A percentile compares a stretch with the other conserved stretches of the same genome.
Conservation (phyloP, 163 green algal species). For the Chloromonas sp. region DNA sequence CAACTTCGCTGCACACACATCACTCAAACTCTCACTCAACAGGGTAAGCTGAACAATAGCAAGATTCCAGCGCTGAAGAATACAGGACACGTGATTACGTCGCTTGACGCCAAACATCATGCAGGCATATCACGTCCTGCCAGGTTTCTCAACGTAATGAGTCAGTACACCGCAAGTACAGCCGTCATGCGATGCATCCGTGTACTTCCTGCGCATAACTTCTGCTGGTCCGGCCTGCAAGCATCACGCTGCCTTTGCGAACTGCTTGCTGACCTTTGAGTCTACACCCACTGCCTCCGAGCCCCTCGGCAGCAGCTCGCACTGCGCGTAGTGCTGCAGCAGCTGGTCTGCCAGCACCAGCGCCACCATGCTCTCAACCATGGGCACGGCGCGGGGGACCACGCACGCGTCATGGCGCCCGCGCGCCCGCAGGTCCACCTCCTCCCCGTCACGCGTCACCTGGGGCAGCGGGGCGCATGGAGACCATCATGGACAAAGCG, state of each 20-base stretch:
- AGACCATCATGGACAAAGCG: not conserved
- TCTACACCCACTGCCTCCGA: conserved; percentile 43
- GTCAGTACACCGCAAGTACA: too few relatives aligned
- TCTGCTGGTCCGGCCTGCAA: not conserved
- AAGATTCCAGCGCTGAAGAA: too few relatives aligned
- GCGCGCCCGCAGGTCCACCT: conserved; percentile 72
- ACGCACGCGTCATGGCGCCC: conserved; percentile 94
- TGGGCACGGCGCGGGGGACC: conserved; percentile 90
- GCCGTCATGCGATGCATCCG: too few relatives aligned
- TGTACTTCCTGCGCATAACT: too few relatives aligned
- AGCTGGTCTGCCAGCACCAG: conserved; percentile 95
- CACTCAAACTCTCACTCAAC: too few relatives aligned
- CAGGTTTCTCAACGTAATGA: too few relatives aligned
- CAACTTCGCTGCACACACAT: too few relatives aligned
- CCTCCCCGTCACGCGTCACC: conserved; percentile 14
- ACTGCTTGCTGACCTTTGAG: conserved; percentile 41
- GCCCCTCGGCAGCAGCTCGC: conserved; percentile 78
- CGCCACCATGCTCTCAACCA: conserved; percentile 95
- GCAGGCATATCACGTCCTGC: too few relatives aligned
- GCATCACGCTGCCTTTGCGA: conserved; percentile 19
- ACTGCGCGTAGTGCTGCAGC: conserved; percentile 73
- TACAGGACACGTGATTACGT: too few relatives aligned
- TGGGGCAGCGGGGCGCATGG: not conserved
- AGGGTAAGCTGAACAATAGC: too few relatives aligned
- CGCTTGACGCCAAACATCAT: too few relatives aligned